Conservation (phyloP, 2,329 filamentous ascomycete genomes). For the Ophiostoma pallidulum region DNA sequence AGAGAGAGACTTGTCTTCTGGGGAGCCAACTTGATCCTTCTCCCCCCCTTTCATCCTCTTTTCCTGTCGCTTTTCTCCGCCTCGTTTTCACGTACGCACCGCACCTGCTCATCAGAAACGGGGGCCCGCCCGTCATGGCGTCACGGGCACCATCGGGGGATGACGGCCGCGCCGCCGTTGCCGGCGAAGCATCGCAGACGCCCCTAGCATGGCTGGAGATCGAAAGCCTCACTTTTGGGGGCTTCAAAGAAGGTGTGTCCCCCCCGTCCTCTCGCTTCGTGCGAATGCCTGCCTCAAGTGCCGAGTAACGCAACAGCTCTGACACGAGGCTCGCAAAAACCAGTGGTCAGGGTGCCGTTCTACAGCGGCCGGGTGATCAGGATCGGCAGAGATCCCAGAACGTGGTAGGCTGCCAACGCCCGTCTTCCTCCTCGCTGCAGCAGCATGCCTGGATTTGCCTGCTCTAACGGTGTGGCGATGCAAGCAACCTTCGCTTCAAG, state of each 20-base stretch:
- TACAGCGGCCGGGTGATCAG: slow-evolving; percentile 13
- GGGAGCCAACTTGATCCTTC: too few species aligned
- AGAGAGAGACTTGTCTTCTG: too few species aligned
- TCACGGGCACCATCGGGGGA: too few species aligned
- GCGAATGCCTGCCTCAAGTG: neutral
- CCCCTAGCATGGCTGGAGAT: slow-evolving; percentile 13
- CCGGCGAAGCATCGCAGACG: neutral
- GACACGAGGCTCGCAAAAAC: too few species aligned
- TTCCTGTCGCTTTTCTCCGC: too few species aligned
- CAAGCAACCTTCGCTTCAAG: slow-evolving; percentile 32
- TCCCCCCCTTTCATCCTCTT: too few species aligned
- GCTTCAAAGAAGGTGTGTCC: slow-evolving; percentile 14
- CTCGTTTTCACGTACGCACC: too few species aligned
- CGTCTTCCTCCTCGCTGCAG: neutral
- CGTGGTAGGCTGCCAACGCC: slow-evolving; percentile 19
- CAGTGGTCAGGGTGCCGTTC: slow-evolving; percentile 15
- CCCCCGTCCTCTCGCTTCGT: neutral
- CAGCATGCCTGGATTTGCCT: neutral
- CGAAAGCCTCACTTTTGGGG: slow-evolving; percentile 8
- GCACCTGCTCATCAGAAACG: too few species aligned
- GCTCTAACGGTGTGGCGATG: slow-evolving; percentile 4
- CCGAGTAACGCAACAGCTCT: too few species aligned
- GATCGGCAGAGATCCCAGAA: slow-evolving; percentile 21
- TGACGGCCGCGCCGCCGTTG: too few species aligned
- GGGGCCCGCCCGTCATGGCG: too few species aligned